A percentile compares a stretch with the other conserved stretches of the same genome.
Conservation (phyloP, 148 eudicot species). For the Rhododendron mucronatum region DNA sequence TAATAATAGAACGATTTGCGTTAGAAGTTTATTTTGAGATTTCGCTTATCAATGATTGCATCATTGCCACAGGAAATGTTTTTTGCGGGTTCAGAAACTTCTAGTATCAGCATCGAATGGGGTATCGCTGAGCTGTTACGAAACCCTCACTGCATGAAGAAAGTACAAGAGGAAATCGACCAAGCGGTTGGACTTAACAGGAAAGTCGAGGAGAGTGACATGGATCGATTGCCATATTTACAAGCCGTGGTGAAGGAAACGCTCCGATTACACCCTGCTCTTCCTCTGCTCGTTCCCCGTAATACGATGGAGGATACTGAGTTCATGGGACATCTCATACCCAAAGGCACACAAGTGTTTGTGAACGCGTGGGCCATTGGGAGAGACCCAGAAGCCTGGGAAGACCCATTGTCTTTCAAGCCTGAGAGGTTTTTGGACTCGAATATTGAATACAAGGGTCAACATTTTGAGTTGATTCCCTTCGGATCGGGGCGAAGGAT, state of each 20-base stretch:
- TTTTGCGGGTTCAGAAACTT: neutral
- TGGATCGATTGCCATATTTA: constrained; percentile 1
- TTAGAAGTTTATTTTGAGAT: neutral
- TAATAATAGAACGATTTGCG: neutral
- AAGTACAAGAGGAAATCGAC: neutral
- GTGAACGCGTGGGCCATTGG: constrained; percentile 9
- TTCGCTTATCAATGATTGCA: neutral
- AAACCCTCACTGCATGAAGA: neutral
- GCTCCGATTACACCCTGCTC: neutral
- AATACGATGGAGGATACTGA: constrained; percentile 5
- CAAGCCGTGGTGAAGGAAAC: constrained; percentile 11
- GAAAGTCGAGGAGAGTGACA: constrained; percentile 9
- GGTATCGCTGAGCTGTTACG: neutral
- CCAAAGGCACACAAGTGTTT: constrained; percentile 7
- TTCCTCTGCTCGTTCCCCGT: neutral
- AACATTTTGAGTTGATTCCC: constrained; percentile 38
- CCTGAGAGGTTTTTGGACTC: constrained; percentile 37
- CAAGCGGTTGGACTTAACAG: neutral
- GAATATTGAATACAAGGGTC: constrained; percentile 31
- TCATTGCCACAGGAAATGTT: constrained; percentile 3
- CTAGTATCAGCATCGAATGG: constrained; percentile 5
- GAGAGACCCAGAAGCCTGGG: constrained; percentile 31
- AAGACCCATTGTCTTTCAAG: constrained; percentile 28
- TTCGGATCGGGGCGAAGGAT: constrained; percentile 41
- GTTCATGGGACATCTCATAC: constrained; percentile 4